Evolutionary conservation across 768 basidiomycete species (phyloP), one percentile per base, ranked within the genome.

Genomic region (Saitozyma sp.): DNA sequence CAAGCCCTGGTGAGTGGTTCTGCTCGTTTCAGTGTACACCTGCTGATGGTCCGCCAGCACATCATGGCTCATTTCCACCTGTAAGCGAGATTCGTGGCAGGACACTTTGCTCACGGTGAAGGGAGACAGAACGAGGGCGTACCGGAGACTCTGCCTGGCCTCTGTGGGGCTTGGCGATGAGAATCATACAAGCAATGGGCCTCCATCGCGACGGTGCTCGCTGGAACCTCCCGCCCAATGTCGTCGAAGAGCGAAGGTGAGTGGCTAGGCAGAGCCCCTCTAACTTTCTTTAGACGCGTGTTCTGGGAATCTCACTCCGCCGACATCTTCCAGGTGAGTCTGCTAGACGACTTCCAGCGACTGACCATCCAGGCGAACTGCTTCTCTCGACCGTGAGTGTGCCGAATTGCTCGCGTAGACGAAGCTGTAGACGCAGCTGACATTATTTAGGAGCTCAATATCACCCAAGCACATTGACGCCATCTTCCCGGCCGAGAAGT

Each of bases 141-240:
- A 55, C 66, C 51, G 70, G 70, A 13, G 68, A 72, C 43, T 60
- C 61, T 6, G 60, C 69, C 50, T 71, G 69, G 69, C 69, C 69
- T 9, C 46, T 71, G 11, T 71, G 69, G 69, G 66, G 69, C 29
- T 38, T 71, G 8, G 59, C 66, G 3, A 63, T 65, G 66, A 8
- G 64, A 0, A 67, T 71, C 11, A 59, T 59, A 13, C 63, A 67
- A 19, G 63, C 66, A 55, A 62, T 66, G 65, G 65, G 65, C 9
- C 46, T 66, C 29, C 65, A 66, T 58, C 46, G 56, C 6, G 65
- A 66, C 43, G 65, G 65, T 1, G 41, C 16, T 10, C 45, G 50
- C 20, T 66, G 61, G 65, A 52, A 48, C 17, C 45, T 66, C 20
- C 49, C 65, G 7, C 9, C 16, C 7, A 39, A 66, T 16, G 49